Conservation (phyloP, 2,329 filamentous ascomycete species). For the Capronia epimyces region DNA sequence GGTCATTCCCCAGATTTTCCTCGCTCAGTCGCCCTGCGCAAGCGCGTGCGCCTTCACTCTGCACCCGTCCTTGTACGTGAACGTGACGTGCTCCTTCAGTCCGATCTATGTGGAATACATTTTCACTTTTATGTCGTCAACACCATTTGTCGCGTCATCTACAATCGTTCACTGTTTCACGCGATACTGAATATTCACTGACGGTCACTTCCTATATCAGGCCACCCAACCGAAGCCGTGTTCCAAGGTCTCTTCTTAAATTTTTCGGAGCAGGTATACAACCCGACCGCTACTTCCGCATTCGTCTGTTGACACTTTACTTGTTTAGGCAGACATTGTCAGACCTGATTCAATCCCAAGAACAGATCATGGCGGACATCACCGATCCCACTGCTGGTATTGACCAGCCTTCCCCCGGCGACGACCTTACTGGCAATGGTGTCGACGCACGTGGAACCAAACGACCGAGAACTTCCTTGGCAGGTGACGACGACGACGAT, state of each 20-base stretch:
- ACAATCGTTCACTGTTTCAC: conserved; percentile 1
- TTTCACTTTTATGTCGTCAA: background rate
- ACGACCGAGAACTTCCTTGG: conserved; percentile 70
- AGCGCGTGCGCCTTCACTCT: conserved; percentile 4
- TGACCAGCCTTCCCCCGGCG: conserved; percentile 66
- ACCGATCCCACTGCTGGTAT: conserved; percentile 67
- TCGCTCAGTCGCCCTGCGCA: conserved; percentile 1
- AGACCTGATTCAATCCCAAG: conserved; percentile 27
- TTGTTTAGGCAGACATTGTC: conserved; percentile 24
- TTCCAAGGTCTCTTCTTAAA: background rate
- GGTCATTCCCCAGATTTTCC: conserved; percentile 21
- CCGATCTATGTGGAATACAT: background rate
- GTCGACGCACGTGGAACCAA: conserved; percentile 78
- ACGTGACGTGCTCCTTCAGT: conserved; percentile 10
- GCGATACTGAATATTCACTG: conserved; percentile 5
- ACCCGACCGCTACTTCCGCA: conserved; percentile 20
- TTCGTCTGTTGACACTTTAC: conserved; percentile 27
- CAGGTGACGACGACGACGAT: conserved; percentile 90
- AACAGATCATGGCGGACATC: conserved; percentile 66
- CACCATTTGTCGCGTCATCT: conserved; percentile 5
- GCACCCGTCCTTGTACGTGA: conserved; percentile 15
- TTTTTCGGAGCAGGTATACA: conserved; percentile 17
- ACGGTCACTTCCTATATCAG: conserved; percentile 7
- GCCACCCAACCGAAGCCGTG: background rate
- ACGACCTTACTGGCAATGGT: conserved; percentile 66